Evolutionary conservation across 345 rosid species (phyloP).

Genomic region (Eucalyptus pauciflora): DNA sequence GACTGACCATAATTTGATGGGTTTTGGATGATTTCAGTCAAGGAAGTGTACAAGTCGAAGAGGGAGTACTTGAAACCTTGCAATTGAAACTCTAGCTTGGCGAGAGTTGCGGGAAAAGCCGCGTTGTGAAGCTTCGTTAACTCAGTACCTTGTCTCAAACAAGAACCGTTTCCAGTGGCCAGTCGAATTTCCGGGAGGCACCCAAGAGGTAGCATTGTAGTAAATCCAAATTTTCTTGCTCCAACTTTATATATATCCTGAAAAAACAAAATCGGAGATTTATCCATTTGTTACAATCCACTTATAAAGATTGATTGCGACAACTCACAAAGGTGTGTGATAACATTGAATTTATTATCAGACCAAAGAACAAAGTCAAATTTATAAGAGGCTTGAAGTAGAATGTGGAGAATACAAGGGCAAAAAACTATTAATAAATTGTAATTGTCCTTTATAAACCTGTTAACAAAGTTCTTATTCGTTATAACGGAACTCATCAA

Average conservation of each 20-base stretch:
- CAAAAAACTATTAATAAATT: too few species aligned
- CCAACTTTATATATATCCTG: not conserved
- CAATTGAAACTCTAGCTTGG: not conserved
- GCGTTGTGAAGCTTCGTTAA: constrained; percentile 9
- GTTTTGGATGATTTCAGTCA: not conserved
- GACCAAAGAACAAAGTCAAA: too few species aligned
- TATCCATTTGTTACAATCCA: too few species aligned
- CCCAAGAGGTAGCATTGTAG: not conserved
- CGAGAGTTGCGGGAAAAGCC: not conserved
- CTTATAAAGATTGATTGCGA: too few species aligned
- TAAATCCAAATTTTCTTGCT: not conserved
- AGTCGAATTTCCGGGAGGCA: not conserved
- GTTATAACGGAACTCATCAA: too few species aligned
- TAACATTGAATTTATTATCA: too few species aligned
- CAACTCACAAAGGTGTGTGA: too few species aligned
- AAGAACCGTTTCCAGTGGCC: not conserved
- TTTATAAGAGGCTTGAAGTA: too few species aligned
- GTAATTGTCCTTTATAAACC: too few species aligned
- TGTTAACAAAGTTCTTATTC: too few species aligned
- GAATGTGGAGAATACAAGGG: too few species aligned
- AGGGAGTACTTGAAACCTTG: constrained; percentile 15
- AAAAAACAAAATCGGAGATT: not conserved
- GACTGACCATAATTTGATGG: constrained; percentile 4
- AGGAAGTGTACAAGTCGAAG: constrained; percentile 7
- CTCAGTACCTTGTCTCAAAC: not conserved